Percentiles rank a stretch among this genome's conserved stretches.
Conservation (phyloP, 129 eudicot genomes). For the Chrysanthemum seticuspe region DNA sequence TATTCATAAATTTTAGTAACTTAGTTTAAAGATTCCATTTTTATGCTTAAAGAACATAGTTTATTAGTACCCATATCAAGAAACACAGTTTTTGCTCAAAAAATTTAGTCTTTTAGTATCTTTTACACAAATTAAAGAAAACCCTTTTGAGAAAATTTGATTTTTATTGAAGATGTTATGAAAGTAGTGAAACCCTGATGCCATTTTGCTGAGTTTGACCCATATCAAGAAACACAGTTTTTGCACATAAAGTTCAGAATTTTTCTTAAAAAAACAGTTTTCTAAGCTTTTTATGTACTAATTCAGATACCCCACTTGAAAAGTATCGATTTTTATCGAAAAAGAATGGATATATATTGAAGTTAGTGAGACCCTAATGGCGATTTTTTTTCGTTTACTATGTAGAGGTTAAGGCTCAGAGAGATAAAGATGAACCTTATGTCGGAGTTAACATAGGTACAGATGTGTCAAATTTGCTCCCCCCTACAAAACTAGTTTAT, state of each 20-base stretch:
- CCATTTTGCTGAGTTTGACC: too few relatives aligned
- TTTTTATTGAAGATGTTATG: too few relatives aligned
- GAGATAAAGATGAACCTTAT: slow-evolving; percentile 60
- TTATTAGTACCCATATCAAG: slow-evolving; percentile 7
- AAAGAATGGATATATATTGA: too few relatives aligned
- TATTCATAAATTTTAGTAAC: neutral
- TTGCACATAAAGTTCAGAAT: neutral
- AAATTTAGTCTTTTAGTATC: neutral
- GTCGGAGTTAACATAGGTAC: slow-evolving; percentile 97
- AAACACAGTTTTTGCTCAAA: neutral
- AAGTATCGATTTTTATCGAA: neutral
- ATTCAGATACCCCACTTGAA: slow-evolving; percentile 14
- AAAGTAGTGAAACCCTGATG: too few relatives aligned
- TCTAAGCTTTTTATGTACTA: neutral
- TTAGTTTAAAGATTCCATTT: slow-evolving; percentile 11
- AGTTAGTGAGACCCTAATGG: slow-evolving; percentile 21
- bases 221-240: neutral
- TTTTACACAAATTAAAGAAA: neutral
- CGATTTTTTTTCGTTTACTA: neutral
- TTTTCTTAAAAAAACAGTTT: neutral
- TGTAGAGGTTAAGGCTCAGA: slow-evolving; percentile 60
- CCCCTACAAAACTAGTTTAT: slow-evolving; percentile 63
- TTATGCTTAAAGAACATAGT: slow-evolving; percentile 6
- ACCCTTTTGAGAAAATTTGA: too few relatives aligned
- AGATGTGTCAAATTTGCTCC: slow-evolving; percentile 69